phyloP scores from a whole-genome alignment of 73 alveolate genomes.

The Paramecium primaurelia region DNA sequence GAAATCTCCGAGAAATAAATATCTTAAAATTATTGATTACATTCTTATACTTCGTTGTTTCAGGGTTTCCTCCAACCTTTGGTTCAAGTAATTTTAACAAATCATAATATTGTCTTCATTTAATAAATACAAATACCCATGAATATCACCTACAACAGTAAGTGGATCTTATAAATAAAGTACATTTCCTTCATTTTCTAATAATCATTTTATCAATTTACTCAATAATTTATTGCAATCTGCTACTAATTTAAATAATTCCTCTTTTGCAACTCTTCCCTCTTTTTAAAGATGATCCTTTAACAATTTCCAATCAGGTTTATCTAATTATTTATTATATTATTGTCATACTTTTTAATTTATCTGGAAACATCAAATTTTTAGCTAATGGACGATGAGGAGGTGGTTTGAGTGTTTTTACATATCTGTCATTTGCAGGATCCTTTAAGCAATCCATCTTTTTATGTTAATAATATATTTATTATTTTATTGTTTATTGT shows the following conservation, averaged over 20 bases:
- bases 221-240: constrained; percentile 74
- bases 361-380: constrained; percentile 68
- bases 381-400: constrained; percentile 73
- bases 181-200: constrained; percentile 91
- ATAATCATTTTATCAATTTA: constrained; percentile 18
- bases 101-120: constrained; percentile 80
- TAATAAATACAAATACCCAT: constrained; percentile 69
- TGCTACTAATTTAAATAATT: constrained; percentile 58
- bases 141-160: constrained; percentile 95
- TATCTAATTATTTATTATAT: not conserved
- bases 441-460: constrained; percentile 67
- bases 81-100: constrained; percentile 83
- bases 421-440: constrained; percentile 66
- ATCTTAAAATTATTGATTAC: constrained; percentile 48
- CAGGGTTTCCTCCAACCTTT: constrained; percentile 91
- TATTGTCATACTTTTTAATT: constrained; percentile 14
- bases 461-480: not conserved
- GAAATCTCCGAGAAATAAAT: constrained; percentile 91
- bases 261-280: constrained; percentile 82
- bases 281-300: constrained; percentile 85
- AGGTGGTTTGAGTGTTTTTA: constrained; percentile 71
- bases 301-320: constrained; percentile 90
- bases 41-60: constrained; percentile 67
- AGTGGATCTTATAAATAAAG: constrained; percentile 84
- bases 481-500: not conserved